Conservation (phyloP, 352 stramenopile genomes). For the Pythium aristosporum region DNA sequence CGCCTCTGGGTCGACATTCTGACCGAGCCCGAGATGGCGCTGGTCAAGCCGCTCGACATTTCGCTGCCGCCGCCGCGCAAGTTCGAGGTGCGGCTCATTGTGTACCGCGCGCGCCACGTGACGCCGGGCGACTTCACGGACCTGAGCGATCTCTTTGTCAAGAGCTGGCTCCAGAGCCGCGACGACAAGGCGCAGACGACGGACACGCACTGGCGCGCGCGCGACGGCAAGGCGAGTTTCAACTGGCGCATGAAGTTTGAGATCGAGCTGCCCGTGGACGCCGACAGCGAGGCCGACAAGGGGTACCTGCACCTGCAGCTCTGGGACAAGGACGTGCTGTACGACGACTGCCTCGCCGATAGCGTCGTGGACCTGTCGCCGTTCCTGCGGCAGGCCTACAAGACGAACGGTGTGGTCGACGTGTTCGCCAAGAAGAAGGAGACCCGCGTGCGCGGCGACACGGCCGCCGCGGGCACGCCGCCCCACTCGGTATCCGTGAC, state of each 20-base stretch:
- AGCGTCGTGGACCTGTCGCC: conserved; percentile 59
- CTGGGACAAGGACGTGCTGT: conserved; percentile 79
- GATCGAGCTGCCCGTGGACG: conserved; percentile 75
- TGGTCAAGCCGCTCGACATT: conserved; percentile 77
- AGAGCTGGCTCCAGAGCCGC: conserved; percentile 83
- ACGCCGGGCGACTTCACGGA: conserved; percentile 80
- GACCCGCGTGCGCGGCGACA: conserved; percentile 43
- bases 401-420: conserved; percentile 62
- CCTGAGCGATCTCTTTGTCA: conserved; percentile 90
- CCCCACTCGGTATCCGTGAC: neutral
- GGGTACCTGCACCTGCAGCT: conserved; percentile 75
- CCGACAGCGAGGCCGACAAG: conserved; percentile 64
- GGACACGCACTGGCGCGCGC: conserved; percentile 91
- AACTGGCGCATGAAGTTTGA: conserved; percentile 94
- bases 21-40: conserved; percentile 59
- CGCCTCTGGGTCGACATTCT: conserved; percentile 91
- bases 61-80: conserved; percentile 62
- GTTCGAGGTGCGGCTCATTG: conserved; percentile 91
- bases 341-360: conserved; percentile 79
- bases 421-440: conserved; percentile 76
- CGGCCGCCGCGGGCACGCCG: neutral
- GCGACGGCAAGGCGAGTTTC: conserved; percentile 84
- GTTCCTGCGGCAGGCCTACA: conserved; percentile 71
- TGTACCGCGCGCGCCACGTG: conserved; percentile 92
- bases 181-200: conserved; percentile 76